Evolutionary conservation across 1,139 yeast genomes (phyloP).

Genomic region (Magnusiomyces fungicola): DNA sequence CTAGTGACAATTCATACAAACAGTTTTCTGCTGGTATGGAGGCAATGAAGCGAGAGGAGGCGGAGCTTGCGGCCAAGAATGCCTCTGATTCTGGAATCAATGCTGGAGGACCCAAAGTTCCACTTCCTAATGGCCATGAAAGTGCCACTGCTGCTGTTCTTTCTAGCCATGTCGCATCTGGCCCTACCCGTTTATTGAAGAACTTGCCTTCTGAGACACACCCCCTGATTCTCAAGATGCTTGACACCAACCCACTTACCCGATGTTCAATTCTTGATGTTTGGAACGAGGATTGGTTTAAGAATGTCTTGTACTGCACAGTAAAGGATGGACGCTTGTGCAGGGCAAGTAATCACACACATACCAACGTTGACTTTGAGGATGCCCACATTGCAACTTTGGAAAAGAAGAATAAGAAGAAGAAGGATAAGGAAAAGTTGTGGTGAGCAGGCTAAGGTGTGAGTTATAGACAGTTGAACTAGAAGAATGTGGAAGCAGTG

Average conservation of each 20-base stretch:
- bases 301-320: slow-evolving; percentile 47
- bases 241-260: slow-evolving; percentile 31
- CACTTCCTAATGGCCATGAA: slow-evolving; percentile 14
- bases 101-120: slow-evolving; percentile 3
- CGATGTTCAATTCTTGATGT: slow-evolving; percentile 81
- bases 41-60: slow-evolving; percentile 6
- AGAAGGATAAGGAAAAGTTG: slow-evolving; percentile 33
- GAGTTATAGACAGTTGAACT: no score
- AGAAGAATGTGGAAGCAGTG: background rate
- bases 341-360: slow-evolving; percentile 52
- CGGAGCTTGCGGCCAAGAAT: background rate
- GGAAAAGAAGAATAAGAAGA: slow-evolving; percentile 49
- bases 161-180: slow-evolving; percentile 18
- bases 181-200: slow-evolving; percentile 29
- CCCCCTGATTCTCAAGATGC: slow-evolving; percentile 29
- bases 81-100: background rate
- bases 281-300: slow-evolving; percentile 72
- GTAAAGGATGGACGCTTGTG: slow-evolving; percentile 31
- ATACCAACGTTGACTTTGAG: slow-evolving; percentile 83
- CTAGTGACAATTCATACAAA: slow-evolving; percentile 76
- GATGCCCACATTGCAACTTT: slow-evolving; percentile 94
- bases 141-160: slow-evolving; percentile 13
- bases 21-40: slow-evolving; percentile 37
- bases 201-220: slow-evolving; percentile 32
- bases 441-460: slow-evolving; percentile 23